These are phyloP conservation scores for Penstemon barbatus DNA, from an alignment of 257 asterid genomes.

Conservation along the genomic window DNA sequence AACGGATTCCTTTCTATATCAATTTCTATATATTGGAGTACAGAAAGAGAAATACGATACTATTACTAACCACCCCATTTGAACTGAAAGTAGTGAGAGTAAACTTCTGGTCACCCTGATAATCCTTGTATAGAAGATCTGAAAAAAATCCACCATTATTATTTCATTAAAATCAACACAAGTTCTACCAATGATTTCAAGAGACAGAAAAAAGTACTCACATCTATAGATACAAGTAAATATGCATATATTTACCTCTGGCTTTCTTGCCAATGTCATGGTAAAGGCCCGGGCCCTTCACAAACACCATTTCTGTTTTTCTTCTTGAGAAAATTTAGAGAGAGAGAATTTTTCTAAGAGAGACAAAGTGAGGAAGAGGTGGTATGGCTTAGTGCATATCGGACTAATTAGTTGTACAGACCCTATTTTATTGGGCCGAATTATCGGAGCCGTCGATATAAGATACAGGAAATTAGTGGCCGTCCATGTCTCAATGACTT, in stretches of 20 bases:
- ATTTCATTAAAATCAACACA: neutral
- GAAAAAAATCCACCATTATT: slow-evolving; percentile 6
- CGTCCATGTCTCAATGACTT: no score
- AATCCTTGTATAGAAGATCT: slow-evolving; percentile 85
- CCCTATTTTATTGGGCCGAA: no score
- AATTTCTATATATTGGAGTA: no score
- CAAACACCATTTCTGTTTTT: slow-evolving; percentile 32
- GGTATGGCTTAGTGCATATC: no score
- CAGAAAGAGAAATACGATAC: neutral
- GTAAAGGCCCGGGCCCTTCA: slow-evolving; percentile 92
- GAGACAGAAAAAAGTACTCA: neutral
- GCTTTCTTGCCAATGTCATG: slow-evolving; percentile 82
- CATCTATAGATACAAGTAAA: neutral
- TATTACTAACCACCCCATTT: slow-evolving; percentile 79
- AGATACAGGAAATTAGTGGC: no score
- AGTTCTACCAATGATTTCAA: neutral
- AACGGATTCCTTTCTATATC: no score
- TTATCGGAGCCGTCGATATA: no score
- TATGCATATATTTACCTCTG: slow-evolving; percentile 45
- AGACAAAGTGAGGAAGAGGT: no score
- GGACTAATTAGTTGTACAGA: no score
- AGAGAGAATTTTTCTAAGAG: no score
- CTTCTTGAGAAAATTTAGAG: slow-evolving; percentile 21
- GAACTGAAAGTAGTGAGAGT: slow-evolving; percentile 78
- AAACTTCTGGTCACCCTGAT: slow-evolving; percentile 85